A percentile compares a stretch with the other conserved stretches of the same genome.
Evolutionary conservation across 331 rosid species (phyloP).

Genomic region (Rosa hybrid): DNA sequence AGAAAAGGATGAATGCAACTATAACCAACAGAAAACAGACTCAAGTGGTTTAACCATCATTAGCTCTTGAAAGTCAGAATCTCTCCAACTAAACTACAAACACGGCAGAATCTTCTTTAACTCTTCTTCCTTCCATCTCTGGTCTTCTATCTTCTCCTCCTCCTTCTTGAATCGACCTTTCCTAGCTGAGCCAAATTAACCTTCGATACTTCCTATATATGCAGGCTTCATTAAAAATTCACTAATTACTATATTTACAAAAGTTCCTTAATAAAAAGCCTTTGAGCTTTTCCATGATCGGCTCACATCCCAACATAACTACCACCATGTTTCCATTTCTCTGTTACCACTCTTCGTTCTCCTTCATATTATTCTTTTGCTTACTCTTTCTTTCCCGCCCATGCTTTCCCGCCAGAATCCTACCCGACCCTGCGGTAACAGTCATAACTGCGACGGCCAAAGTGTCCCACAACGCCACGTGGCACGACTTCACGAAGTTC

Average conservation of each 20-base stretch:
- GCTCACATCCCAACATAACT: slow-evolving; percentile 28
- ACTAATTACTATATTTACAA: neutral
- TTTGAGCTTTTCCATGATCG: slow-evolving; percentile 6
- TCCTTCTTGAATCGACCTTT: slow-evolving; percentile 2
- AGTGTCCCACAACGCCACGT: slow-evolving; percentile 49
- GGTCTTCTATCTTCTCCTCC: neutral
- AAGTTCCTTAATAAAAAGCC: slow-evolving; percentile 5
- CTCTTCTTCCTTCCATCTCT: slow-evolving; percentile 2
- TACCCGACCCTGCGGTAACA: slow-evolving; percentile 40
- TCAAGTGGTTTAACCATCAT: slow-evolving; percentile 54
- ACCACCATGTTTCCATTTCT: slow-evolving; percentile 50
- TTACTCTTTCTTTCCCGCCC: slow-evolving; percentile 49
- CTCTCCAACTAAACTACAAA: slow-evolving; percentile 26
- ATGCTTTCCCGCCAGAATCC: slow-evolving; percentile 64
- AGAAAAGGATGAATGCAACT: slow-evolving; percentile 18
- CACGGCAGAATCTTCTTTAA: slow-evolving; percentile 66
- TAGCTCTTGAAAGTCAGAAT: slow-evolving; percentile 25
- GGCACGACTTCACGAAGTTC: slow-evolving; percentile 66
- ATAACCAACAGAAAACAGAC: slow-evolving; percentile 21
- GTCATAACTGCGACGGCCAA: slow-evolving; percentile 32
- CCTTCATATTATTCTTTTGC: slow-evolving; percentile 30
- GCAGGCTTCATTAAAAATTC: neutral
- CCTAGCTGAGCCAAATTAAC: neutral
- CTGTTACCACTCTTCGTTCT: slow-evolving; percentile 30
- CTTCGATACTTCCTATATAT: neutral